Evolutionary conservation across 2,329 filamentous ascomycete species (phyloP), one percentile per base, ranked within the genome.

Genomic region (Knufia petricola): DNA sequence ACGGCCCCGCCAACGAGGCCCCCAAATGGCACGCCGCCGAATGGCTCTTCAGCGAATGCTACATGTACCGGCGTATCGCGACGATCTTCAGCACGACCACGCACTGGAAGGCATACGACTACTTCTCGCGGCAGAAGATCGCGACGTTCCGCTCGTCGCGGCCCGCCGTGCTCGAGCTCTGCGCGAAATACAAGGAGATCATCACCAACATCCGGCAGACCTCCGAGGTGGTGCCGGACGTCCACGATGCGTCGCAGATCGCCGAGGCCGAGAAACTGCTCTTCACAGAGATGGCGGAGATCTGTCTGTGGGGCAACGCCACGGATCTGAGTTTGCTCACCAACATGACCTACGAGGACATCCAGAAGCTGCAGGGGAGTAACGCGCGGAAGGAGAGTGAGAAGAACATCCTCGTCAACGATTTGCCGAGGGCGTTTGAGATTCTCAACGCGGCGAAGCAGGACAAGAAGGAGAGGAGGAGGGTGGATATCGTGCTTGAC

Each of bases 31-130:
- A 90, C 62, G 76, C 84, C 54, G 80, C 84, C 3, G 78, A 88
- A 4, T 98, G 92, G 92, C 76, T 98, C 1, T 98, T 80, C 66
- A 74, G 84, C 21, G 92, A 98, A 71, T 96, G 92, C 72, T 96
- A 96, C 66, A 76, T 98, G 50, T 96, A 65, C 64, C 79, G 88
- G 63, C 88, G 90, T 52, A 79, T 96, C 51, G 82, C 78, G 65
- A 84, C 84, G 19, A 78, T 82, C 53, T 96, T 96, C 71, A 75
- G 74, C 17, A 73, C 80, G 15, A 89, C 85, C 15, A 76, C 75
- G 49, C 77, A 89, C 66, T 98, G 92, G 92, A 89, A 87, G 68
- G 72, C 69, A 55, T 94, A 96, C 50, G 61, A 63, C 53, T 46
- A 56, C 19, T 63, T 64, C 51, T 49, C 49, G n/a, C 43, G 59